Evolutionary conservation across 2,329 filamentous ascomycete species (phyloP).

Genomic region (Alternaria metachromatica): DNA sequence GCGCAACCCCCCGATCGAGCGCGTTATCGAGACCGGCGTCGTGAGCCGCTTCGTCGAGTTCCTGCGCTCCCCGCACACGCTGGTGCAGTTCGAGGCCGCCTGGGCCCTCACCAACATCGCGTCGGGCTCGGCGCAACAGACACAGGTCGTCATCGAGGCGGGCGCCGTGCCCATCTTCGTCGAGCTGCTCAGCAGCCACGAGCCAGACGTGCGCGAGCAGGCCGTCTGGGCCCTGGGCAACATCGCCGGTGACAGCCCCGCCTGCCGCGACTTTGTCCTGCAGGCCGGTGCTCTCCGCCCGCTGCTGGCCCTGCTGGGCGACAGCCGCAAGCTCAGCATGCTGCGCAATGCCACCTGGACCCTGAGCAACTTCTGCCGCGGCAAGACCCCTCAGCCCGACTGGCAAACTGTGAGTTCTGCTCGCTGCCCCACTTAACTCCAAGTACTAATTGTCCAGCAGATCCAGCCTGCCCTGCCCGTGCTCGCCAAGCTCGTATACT

Average conservation of each 20-base stretch:
- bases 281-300: conserved; percentile 90
- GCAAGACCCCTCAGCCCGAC: conserved; percentile 98
- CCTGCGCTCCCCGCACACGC: conserved; percentile 93
- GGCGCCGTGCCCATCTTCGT: conserved; percentile 98
- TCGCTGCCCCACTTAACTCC: neutral
- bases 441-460: conserved; percentile 55
- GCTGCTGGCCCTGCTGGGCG: conserved; percentile 85
- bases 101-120: conserved; percentile 99
- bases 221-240: conserved; percentile 98
- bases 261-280: conserved; percentile 96
- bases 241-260: conserved; percentile 97
- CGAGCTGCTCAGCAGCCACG: conserved; percentile 91
- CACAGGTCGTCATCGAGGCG: conserved; percentile 97
- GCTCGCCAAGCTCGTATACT: conserved; percentile 96
- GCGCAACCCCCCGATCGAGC: conserved; percentile 98
- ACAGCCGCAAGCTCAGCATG: conserved; percentile 99
- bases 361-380: conserved; percentile 98
- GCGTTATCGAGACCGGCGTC: conserved; percentile 98
- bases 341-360: conserved; percentile 99
- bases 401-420: conserved; percentile 82
- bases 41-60: conserved; percentile 98
- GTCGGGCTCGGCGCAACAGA: conserved; percentile 94
- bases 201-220: conserved; percentile 97
- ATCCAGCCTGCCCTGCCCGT: conserved; percentile 95
- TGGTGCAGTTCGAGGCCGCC: conserved; percentile 98